These are phyloP conservation scores for Pythium monospermum DNA, from an alignment of 352 stramenopile genomes.

Conservation along the genomic window DNA sequence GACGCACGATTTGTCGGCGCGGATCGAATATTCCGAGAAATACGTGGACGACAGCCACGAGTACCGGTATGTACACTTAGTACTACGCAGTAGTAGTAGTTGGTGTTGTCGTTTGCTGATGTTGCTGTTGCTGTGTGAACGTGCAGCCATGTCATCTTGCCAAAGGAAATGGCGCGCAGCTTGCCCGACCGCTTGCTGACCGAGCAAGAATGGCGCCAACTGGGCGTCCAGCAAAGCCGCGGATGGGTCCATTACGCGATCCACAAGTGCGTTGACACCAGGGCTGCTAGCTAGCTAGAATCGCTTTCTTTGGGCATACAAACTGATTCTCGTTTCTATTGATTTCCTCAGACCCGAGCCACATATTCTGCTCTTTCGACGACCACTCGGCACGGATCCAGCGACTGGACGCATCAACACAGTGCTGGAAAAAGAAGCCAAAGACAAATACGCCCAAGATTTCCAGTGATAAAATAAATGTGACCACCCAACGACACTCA, in stretches of 20 bases:
- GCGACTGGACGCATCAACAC: slow-evolving; percentile 93
- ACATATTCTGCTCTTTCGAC: slow-evolving; percentile 98
- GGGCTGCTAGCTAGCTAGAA: too few relatives aligned
- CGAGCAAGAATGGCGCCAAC: slow-evolving; percentile 96
- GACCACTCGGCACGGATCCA: slow-evolving; percentile 95
- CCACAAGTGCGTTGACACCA: slow-evolving; percentile 94
- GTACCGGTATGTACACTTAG: slow-evolving; percentile 64
- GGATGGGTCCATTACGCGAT: slow-evolving; percentile 99
- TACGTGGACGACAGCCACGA: slow-evolving; percentile 93
- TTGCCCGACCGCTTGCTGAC: slow-evolving; percentile 94
- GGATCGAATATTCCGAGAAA: slow-evolving; percentile 95
- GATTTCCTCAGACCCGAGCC: slow-evolving; percentile 94
- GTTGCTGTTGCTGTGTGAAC: too few relatives aligned
- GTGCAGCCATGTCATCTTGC: slow-evolving; percentile 92
- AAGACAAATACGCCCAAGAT: slow-evolving; percentile 93
- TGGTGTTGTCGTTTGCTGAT: background rate
- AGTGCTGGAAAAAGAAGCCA: slow-evolving; percentile 91
- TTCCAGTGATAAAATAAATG: slow-evolving; percentile 40
- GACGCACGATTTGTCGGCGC: slow-evolving; percentile 82
- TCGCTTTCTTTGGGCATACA: too few relatives aligned
- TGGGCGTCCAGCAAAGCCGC: slow-evolving; percentile 97
- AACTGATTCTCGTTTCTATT: too few relatives aligned
- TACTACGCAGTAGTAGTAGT: background rate
- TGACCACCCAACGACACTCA: too few relatives aligned
- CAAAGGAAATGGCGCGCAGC: slow-evolving; percentile 96